Evolutionary conservation across 805 yeast species (phyloP), one percentile per base, ranked within the genome.

Genomic region (Saccharomycopsis capsularis): DNA sequence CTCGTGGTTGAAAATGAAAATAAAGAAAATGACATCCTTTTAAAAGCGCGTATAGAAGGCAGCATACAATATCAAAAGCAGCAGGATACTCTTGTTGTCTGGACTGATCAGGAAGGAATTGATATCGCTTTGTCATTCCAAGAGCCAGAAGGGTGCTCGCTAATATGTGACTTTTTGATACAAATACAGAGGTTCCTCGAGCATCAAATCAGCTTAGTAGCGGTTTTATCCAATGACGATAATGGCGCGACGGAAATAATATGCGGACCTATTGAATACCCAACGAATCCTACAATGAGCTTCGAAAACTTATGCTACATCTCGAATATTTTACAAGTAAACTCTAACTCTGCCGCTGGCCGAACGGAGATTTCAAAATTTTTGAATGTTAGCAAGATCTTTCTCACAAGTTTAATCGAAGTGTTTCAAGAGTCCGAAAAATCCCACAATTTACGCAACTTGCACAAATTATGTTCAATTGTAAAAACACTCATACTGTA

Each of bases 101-200:
- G 98, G 98, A 85, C 95, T 7, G 96, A 87, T 59, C 59, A 67
- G 2, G 72, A 75, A 18, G 79, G 82, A 5, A 56, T 56, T 40
- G 95, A 88, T 63, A 78, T 87, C 55, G 98, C 98, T 1, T 70
- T 91, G 22, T 84, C 95, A 41, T 91, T 91, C 63, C 96, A 91
- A 63, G 97, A 89, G 59, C 80, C 86, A 32, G 84, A 82, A 41
- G 98, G 97, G 0, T 91, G 99, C 64, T 76, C 85, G 11, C 76
- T 80, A 4, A 60, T 90, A 40, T 88, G 96, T 62, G 91, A 86
- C 44, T 90, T 88, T 60, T 73, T 90, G 23, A 75, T 85, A 18
- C 73, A 73, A 47, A 81, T 80, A 1, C 91, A 85, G 59, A 78
- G 76, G 56, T 73, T 69, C 39, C 58, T 71, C 46, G 85, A 77